Percentiles rank a stretch among this genome's conserved stretches.
Evolutionary conservation across 106 monocot species (phyloP).

Genomic region (Gastrodia elata): DNA sequence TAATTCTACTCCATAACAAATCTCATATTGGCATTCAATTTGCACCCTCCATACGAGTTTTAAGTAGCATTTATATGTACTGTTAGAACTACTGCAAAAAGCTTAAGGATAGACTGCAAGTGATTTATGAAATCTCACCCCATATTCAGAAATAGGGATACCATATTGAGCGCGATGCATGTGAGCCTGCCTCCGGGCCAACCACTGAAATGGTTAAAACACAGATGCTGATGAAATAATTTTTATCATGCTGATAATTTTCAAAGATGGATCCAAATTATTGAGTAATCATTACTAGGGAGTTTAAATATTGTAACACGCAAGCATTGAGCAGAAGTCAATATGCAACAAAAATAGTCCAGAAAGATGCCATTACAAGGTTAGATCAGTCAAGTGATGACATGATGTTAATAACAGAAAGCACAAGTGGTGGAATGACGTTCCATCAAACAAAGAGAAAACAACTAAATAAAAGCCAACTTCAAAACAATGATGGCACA

Average conservation of each 20-base stretch:
- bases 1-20: not conserved
- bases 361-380: not conserved
- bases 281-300: not conserved
- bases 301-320: not conserved
- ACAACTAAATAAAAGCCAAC: too few relatives aligned
- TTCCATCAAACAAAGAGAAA: too few relatives aligned
- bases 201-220: constrained; percentile 45
- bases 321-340: not conserved
- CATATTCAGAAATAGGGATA: constrained; percentile 92
- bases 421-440: too few relatives aligned
- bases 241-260: not conserved
- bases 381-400: too few relatives aligned
- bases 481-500: too few relatives aligned
- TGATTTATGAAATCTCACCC: constrained; percentile 28
- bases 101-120: not conserved
- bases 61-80: not conserved
- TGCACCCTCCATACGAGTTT: not conserved
- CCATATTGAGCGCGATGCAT: constrained; percentile 82
- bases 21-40: constrained; percentile 1
- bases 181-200: constrained; percentile 64
- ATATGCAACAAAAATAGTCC: not conserved
- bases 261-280: not conserved
- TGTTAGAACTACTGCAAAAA: not conserved
- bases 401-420: too few relatives aligned
- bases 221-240: not conserved